Base-by-base conservation (phyloP, 257 asterid genomes). In the Anisodus acutangulus region DNA sequence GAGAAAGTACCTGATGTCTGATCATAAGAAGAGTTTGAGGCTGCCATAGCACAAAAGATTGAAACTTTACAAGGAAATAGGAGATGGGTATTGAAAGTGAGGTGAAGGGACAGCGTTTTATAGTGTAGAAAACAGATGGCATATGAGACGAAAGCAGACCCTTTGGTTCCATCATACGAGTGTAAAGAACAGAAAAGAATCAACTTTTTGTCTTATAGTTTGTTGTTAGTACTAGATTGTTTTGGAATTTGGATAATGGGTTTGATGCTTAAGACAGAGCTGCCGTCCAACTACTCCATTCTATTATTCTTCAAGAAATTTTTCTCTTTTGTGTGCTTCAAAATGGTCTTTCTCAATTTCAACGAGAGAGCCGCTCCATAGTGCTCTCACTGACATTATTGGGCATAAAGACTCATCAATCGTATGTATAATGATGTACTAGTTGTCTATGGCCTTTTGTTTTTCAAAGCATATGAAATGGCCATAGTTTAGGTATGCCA, bases 21-120 rank as follows among this genome's bases (percentile, higher is more conserved):
- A 81, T 88, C 85, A 57, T 66, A 45, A 43, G 86, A 84, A 80
- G 88, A 83, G 57, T 45, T 41, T 11, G 89, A 53, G 41, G 90
- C 47, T 9, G 92, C 97, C 95, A 94, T 92, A 12, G 71, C 70
- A 49, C 47, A 47, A 53, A 68, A 53, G 39, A 60, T 37, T n/a
- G n/a, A 13, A 78, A 64, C 19, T 64, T 49, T 55, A 26, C 41
- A 69, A 83, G 78, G 78, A 60, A 82, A 35, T n/a, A 58, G 60
- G 39, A 7, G 15, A 47, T n/a, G 85, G 86, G 80, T n/a, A 41
- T n/a, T 64, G 57, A 68, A 69, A 19, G 37, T 69, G 16, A 72
- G 84, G 54, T 39, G 49, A 3, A 82, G 54, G 80, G 13, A 10
- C 51, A 47, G 15, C 47, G 83, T 2, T 41, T 45, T 53, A 31